Evolutionary conservation across 805 yeast genomes (phyloP).

Genomic region (Maudiozyma barnettii): DNA sequence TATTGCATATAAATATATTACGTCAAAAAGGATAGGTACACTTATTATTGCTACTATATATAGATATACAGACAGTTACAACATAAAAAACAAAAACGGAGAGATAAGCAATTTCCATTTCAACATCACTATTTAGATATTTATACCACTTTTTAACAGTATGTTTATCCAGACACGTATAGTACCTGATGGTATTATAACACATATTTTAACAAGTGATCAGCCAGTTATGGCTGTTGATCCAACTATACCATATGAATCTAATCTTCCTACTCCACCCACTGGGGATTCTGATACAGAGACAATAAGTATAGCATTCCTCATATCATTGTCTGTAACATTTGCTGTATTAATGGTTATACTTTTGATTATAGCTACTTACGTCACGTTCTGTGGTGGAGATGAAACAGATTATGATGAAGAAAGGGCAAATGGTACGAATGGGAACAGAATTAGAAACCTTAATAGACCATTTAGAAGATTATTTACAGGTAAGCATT

Average conservation of each 20-base stretch:
- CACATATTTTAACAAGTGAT: neutral
- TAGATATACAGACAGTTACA: too few relatives aligned
- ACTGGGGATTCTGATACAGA: constrained; percentile 22
- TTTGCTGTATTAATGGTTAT: constrained; percentile 28
- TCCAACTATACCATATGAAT: constrained; percentile 2
- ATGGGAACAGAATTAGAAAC: constrained; percentile 5
- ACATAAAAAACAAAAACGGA: too few relatives aligned
- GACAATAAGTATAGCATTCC: constrained; percentile 26
- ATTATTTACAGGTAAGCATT: constrained; percentile 21
- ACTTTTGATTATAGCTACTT: constrained; percentile 23
- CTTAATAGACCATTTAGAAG: constrained; percentile 11
- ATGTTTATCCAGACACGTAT: neutral
- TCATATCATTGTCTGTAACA: constrained; percentile 28
- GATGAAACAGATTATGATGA: constrained; percentile 29
- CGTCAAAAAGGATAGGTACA: too few relatives aligned
- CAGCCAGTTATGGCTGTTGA: neutral
- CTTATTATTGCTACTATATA: too few relatives aligned
- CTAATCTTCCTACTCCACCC: constrained; percentile 5
- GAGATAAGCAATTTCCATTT: too few relatives aligned
- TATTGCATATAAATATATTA: too few relatives aligned
- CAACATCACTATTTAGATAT: too few relatives aligned
- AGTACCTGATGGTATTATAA: neutral
- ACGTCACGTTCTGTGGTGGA: constrained; percentile 26
- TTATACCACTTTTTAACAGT: too few relatives aligned
- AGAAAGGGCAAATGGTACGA: constrained; percentile 11